Evolutionary conservation across 495 filamentous ascomycete species (phyloP).

Genomic region (Penicillium riverlandense): DNA sequence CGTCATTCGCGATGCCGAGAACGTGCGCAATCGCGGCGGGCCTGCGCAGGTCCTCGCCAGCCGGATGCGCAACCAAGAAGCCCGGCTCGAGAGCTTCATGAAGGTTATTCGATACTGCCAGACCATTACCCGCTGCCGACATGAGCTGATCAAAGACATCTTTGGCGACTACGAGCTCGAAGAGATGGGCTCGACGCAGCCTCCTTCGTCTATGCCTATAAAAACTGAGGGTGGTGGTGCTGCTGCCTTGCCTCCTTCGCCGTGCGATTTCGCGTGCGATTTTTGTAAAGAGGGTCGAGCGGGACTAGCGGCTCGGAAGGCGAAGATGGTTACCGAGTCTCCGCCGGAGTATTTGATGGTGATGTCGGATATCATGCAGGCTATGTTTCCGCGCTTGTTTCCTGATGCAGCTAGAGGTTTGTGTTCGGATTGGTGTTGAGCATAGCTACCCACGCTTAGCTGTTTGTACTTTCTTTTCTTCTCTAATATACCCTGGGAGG

Average conservation of each 20-base stretch:
- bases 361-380: constrained; percentile 10
- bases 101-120: constrained; percentile 78
- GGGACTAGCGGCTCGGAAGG: constrained; percentile 56
- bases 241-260: constrained; percentile 12
- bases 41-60: constrained; percentile 6
- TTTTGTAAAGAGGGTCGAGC: constrained; percentile 68
- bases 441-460: too few species aligned
- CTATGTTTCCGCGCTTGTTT: constrained; percentile 14
- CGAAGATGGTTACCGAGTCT: constrained; percentile 22
- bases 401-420: neutral
- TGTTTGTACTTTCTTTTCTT: too few species aligned
- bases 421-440: too few species aligned
- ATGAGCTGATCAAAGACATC: constrained; percentile 68
- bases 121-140: constrained; percentile 61
- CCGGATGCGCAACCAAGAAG: constrained; percentile 26
- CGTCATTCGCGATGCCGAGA: constrained; percentile 29
- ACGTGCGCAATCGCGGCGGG: constrained; percentile 26
- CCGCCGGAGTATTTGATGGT: constrained; percentile 7
- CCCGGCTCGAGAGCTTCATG: constrained; percentile 39
- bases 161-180: constrained; percentile 62
- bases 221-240: neutral
- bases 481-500: too few species aligned
- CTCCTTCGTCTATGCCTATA: constrained; percentile 5
- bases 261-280: constrained; percentile 85
- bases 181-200: constrained; percentile 30